Conservation (phyloP, 2,329 filamentous ascomycete species). For the Colletotrichum sp. region DNA sequence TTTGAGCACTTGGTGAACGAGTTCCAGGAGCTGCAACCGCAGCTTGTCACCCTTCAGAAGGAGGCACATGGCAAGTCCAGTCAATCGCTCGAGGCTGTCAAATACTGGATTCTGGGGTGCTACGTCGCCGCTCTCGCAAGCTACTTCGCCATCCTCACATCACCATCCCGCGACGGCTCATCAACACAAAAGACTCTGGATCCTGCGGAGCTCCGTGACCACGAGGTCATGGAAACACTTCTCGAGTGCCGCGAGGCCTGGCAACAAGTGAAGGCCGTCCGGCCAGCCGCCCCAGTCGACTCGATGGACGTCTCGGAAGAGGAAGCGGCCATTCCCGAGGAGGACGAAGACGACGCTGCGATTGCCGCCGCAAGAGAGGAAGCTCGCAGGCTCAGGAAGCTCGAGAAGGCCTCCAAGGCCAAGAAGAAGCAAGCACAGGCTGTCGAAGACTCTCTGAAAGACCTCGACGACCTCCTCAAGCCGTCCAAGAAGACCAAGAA, state of each 20-base stretch:
- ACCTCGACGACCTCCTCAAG: conserved; percentile 65
- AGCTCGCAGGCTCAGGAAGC: conserved; percentile 41
- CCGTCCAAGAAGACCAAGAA: conserved; percentile 53
- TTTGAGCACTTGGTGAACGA: conserved; percentile 87
- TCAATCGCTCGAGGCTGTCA: conserved; percentile 67
- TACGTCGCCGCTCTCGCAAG: conserved; percentile 88
- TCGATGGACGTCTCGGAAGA: conserved; percentile 37
- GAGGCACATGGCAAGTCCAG: conserved; percentile 57
- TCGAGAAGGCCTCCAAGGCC: conserved; percentile 43
- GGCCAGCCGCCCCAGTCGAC: conserved; percentile 44
- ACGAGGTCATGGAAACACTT: conserved; percentile 87
- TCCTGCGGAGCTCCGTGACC: conserved; percentile 82
- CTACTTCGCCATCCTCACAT: conserved; percentile 95
- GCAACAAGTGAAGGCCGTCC: conserved; percentile 74
- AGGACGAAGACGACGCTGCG: conserved; percentile 29
- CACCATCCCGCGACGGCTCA: conserved; percentile 67
- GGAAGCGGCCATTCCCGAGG: conserved; percentile 21
- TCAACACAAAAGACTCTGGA: conserved; percentile 66
- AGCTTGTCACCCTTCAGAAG: conserved; percentile 63
- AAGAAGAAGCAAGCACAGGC: conserved; percentile 59
- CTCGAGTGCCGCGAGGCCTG: conserved; percentile 82
- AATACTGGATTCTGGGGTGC: conserved; percentile 80
- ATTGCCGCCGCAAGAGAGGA: conserved; percentile 32
- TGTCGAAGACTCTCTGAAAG: conserved; percentile 73
- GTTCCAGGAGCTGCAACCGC: conserved; percentile 73